These are phyloP conservation scores for Hypoxylon perforatum DNA, from an alignment of 495 filamentous ascomycete species.

Conservation along the genomic window DNA sequence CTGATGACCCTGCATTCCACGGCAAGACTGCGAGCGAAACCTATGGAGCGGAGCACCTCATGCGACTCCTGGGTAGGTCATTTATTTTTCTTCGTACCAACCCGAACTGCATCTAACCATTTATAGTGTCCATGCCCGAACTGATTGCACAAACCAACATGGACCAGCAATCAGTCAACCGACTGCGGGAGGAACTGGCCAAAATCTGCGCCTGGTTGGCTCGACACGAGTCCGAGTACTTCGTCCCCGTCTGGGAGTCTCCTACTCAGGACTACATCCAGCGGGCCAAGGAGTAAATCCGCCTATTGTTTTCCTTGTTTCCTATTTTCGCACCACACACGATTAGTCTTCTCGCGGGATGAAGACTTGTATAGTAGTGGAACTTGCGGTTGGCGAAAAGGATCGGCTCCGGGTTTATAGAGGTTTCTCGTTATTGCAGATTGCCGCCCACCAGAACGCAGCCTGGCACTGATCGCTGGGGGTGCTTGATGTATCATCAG, in stretches of 20 bases:
- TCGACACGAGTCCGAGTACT: constrained; percentile 77
- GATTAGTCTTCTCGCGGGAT: neutral
- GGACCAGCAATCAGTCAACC: constrained; percentile 87
- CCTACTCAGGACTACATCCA: constrained; percentile 63
- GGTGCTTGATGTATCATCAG: too few relatives aligned
- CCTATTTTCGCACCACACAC: neutral
- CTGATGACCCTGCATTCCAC: constrained; percentile 65
- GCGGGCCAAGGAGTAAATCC: constrained; percentile 51
- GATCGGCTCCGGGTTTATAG: too few relatives aligned
- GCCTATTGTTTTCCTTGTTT: neutral
- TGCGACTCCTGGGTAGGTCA: constrained; percentile 83
- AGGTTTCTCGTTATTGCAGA: too few relatives aligned
- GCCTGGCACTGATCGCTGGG: too few relatives aligned
- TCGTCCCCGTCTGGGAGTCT: constrained; percentile 79
- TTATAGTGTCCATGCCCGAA: constrained; percentile 86
- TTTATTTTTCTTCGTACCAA: neutral
- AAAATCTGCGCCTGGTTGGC: constrained; percentile 85
- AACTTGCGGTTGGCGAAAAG: too few relatives aligned
- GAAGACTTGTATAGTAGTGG: too few relatives aligned
- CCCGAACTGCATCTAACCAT: constrained; percentile 30
- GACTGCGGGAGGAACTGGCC: constrained; percentile 85
- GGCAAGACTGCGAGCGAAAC: constrained; percentile 76
- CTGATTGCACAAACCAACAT: constrained; percentile 97
- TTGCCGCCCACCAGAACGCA: too few relatives aligned
- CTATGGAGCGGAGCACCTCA: constrained; percentile 94